Percentiles rank a stretch among this genome's conserved stretches.
Evolutionary conservation across 2,329 filamentous ascomycete genomes (phyloP).

Genomic region (Rosellinia necatrix): DNA sequence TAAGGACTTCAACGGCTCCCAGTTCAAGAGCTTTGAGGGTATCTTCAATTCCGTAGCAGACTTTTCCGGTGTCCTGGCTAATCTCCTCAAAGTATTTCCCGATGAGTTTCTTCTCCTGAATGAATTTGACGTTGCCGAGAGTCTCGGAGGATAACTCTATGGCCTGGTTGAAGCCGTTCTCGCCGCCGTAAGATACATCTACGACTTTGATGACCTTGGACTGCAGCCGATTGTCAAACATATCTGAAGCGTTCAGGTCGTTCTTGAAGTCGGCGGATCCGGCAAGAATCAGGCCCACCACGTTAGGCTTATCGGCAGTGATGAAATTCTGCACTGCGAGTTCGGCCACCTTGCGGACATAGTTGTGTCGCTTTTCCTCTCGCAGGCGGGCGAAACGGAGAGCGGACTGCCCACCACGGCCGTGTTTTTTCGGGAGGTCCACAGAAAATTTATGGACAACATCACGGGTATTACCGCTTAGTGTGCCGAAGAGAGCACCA

Average conservation of each 20-base stretch:
- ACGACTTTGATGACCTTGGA: slow-evolving; percentile 99
- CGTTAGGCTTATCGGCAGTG: slow-evolving; percentile 97
- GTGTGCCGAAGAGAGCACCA: slow-evolving; percentile 92
- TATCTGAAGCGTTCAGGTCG: slow-evolving; percentile 94
- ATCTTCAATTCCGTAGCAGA: slow-evolving; percentile 98
- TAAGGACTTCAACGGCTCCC: slow-evolving; percentile 90
- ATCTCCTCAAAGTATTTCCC: slow-evolving; percentile 99
- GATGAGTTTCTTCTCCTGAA: slow-evolving; percentile 99
- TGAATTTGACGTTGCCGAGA: slow-evolving; percentile 98
- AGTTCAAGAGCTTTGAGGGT: slow-evolving; percentile 96
- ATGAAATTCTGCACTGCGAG: slow-evolving; percentile 99
- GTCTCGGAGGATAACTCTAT: slow-evolving; percentile 96
- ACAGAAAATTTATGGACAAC: slow-evolving; percentile 98
- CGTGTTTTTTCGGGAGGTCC: slow-evolving; percentile 99
- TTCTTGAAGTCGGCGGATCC: slow-evolving; percentile 99
- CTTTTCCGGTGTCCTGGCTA: slow-evolving; percentile 92
- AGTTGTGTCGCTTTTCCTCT: slow-evolving; percentile 99
- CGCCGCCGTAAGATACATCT: slow-evolving; percentile 97
- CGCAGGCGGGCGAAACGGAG: slow-evolving; percentile 98
- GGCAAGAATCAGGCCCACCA: slow-evolving; percentile 90
- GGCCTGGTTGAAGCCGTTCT: slow-evolving; percentile 99
- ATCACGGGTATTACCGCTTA: slow-evolving; percentile 96
- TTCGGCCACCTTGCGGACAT: slow-evolving; percentile 98
- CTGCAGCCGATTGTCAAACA: slow-evolving; percentile 92
- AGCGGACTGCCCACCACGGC: slow-evolving; percentile 98